Conservation (phyloP, 2,329 filamentous ascomycete species). For the Penicillium sp. region DNA sequence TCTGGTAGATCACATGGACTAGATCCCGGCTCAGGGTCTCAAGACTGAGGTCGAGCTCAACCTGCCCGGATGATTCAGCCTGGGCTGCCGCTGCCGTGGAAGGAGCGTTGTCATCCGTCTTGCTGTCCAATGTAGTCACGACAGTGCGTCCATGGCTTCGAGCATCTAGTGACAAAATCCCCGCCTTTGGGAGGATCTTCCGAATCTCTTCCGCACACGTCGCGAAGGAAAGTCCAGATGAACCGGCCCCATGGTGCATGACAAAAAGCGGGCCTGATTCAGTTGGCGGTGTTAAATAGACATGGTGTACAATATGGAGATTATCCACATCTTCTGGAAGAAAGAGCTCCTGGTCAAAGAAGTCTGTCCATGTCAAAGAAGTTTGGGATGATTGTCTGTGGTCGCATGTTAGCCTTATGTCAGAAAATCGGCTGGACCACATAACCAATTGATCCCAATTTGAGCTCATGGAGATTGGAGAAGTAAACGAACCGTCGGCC, state of each 20-base stretch:
- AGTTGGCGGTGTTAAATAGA: constrained; percentile 77
- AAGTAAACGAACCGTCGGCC: constrained; percentile 56
- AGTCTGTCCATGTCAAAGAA: constrained; percentile 80
- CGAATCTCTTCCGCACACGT: constrained; percentile 74
- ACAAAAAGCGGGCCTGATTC: constrained; percentile 80
- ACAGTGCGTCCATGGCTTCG: constrained; percentile 76
- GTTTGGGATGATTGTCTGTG: constrained; percentile 50
- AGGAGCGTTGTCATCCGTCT: constrained; percentile 1
- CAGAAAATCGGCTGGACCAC: too few species aligned
- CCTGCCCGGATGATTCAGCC: constrained; percentile 32
- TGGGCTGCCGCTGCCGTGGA: constrained; percentile 15
- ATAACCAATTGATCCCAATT: neutral
- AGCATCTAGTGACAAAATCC: constrained; percentile 81
- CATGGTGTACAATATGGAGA: constrained; percentile 68
- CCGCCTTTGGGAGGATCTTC: constrained; percentile 73
- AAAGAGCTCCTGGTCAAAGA: constrained; percentile 84
- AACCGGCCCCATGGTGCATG: constrained; percentile 91
- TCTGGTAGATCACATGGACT: constrained; percentile 65
- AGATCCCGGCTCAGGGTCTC: constrained; percentile 72
- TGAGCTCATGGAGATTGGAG: neutral
- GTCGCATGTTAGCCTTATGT: constrained; percentile 7
- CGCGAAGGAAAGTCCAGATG: constrained; percentile 89
- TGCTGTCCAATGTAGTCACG: constrained; percentile 14
- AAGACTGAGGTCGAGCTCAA: constrained; percentile 67
- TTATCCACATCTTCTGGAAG: constrained; percentile 49